Base-by-base conservation (phyloP, 192 early-diverging fungal species). In the Lobosporangium transversale region DNA sequence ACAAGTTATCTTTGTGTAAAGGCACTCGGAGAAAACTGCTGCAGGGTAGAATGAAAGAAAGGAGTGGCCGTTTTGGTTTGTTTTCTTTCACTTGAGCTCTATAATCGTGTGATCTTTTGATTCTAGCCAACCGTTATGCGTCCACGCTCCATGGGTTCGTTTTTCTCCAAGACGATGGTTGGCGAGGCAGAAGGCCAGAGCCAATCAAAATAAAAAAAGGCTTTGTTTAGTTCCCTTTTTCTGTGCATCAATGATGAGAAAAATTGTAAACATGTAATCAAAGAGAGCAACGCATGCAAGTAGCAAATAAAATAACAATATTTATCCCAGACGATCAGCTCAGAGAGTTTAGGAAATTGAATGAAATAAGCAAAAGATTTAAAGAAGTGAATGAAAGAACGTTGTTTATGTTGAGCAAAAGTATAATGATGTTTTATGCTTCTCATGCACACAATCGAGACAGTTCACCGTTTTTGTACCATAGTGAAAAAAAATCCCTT, bases 51-150 rank as follows among this genome's bases (percentile, higher is more conserved):
- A 40, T 7, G 14, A 14, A 7, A 40, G 14, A 40, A 40, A 40
- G 14, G 37, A 52, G 26, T 29, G 24, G 23, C 50, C n/a, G 50
- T 24, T 52, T 7, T 6, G 23, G 53, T 54, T 54, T 54, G 53
- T 18, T 33, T 33, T 20, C 12, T 10, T 54, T 32, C 53, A 54
- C 31, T 54, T 18, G 30, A 54, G 5, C n/a, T n/a, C n/a, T n/a
- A n/a, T n/a, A n/a, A n/a, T n/a, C n/a, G n/a, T n/a, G n/a, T n/a
- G n/a, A n/a, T n/a, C n/a, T n/a, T 33, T 21, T 18, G 53, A 9
- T 33, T 20, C 15, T 9, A 61, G 58, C 64, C 64, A 66, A 66
- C 64, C 64, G 3, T 14, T 35, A 43, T 30, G 12, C 8, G 31
- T 40, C 36, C 10, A 29, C 2, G n/a, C 53, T 30, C 52, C 43